phyloP scores from a whole-genome alignment of 805 yeast genomes.

The Spathaspora hagerdaliae region DNA sequence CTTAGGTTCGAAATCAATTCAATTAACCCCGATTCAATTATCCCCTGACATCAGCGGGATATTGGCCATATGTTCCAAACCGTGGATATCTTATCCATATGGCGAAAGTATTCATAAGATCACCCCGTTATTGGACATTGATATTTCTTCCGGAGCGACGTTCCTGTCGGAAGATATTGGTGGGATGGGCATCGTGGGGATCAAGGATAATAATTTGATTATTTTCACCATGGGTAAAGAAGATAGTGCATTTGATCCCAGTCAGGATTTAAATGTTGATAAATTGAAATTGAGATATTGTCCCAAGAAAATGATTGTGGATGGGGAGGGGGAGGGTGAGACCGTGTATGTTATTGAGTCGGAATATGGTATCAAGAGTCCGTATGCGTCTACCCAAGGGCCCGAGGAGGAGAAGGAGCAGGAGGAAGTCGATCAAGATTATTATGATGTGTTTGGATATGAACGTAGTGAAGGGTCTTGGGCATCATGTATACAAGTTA shows the following conservation, averaged over 20 bases:
- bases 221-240: conserved; percentile 54
- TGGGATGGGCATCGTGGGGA: conserved; percentile 61
- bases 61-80: conserved; percentile 48
- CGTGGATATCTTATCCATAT: conserved; percentile 51
- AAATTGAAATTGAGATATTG: conserved; percentile 45
- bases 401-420: background rate
- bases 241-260: conserved; percentile 20
- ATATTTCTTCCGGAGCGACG: conserved; percentile 44
- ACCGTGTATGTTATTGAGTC: conserved; percentile 42
- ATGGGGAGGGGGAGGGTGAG: conserved; percentile 6
- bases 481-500: conserved; percentile 54
- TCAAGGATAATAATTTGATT: conserved; percentile 46
- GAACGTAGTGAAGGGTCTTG: conserved; percentile 24
- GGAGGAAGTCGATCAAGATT: conserved; percentile 22
- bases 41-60: conserved; percentile 24
- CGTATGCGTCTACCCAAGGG: conserved; percentile 16
- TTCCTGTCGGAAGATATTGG: conserved; percentile 62
- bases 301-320: conserved; percentile 41
- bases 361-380: conserved; percentile 35
- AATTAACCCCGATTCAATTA: conserved; percentile 35
- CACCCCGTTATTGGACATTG: conserved; percentile 44
- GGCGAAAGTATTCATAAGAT: conserved; percentile 32
- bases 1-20: conserved; percentile 66
- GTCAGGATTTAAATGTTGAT: conserved; percentile 21
- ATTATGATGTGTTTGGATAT: conserved; percentile 46